Percentiles rank a stretch among this genome's conserved stretches.
Conservation (phyloP, 2,329 filamentous ascomycete species). For the Aureobasidium leucospermi region DNA sequence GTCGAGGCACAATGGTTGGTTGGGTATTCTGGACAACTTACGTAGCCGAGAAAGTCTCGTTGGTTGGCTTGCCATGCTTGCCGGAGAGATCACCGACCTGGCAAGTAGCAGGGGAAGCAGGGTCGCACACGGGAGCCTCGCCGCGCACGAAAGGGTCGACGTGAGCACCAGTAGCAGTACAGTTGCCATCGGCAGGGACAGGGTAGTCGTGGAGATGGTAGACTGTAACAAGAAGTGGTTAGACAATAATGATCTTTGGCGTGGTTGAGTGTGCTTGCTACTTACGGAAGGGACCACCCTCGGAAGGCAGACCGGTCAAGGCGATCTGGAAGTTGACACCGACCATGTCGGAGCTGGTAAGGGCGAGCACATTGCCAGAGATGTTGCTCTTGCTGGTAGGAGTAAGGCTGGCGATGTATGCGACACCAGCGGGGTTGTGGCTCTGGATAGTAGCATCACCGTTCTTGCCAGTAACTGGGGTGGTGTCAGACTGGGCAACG, state of each 20-base stretch:
- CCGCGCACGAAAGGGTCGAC: constrained; percentile 63
- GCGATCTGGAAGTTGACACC: constrained; percentile 35
- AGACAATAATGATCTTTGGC: too few species aligned
- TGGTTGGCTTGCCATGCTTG: constrained; percentile 58
- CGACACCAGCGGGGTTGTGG: constrained; percentile 33
- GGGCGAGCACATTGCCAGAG: constrained; percentile 29
- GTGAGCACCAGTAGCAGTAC: constrained; percentile 59
- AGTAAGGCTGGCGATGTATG: constrained; percentile 33
- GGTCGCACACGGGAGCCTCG: constrained; percentile 55
- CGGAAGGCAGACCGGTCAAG: constrained; percentile 33
- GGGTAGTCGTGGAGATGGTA: constrained; percentile 66
- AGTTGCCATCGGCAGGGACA: constrained; percentile 60
- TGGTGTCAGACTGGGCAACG: constrained; percentile 13
- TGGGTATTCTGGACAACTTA: constrained; percentile 19
- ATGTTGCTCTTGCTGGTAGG: constrained; percentile 23
- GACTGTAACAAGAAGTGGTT: constrained; percentile 21
- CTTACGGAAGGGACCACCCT: constrained; percentile 38
- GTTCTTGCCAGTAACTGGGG: constrained; percentile 10
- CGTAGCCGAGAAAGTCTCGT: constrained; percentile 16
- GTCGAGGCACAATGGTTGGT: background rate
- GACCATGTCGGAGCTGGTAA: constrained; percentile 28
- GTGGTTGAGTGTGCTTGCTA: background rate
- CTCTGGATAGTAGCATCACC: constrained; percentile 27
- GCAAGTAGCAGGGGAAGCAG: constrained; percentile 53
- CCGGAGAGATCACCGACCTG: constrained; percentile 71